These are phyloP conservation scores for Diphasiastrum complanatum DNA, from an alignment of 83 land plant genomes.

Conservation along the genomic window DNA sequence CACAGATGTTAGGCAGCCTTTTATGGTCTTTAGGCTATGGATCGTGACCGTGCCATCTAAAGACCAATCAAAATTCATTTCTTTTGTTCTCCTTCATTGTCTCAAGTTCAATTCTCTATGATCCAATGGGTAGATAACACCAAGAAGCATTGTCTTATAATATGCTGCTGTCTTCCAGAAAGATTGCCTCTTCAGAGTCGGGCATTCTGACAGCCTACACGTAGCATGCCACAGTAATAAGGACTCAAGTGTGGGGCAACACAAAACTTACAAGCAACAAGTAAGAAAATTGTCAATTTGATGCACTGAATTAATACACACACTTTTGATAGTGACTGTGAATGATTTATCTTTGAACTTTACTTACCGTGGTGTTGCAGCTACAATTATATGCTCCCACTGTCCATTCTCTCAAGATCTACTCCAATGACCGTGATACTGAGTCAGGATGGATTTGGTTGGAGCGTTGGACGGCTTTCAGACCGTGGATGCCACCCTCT, in stretches of 20 bases:
- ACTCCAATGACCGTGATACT: not conserved
- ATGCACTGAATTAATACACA: no score
- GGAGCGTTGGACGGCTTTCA: constrained; percentile 7
- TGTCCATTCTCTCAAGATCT: not conserved
- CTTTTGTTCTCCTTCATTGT: not conserved
- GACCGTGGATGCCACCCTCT: constrained; percentile 1
- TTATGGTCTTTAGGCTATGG: not conserved
- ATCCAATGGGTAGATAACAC: not conserved
- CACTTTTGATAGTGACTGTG: not conserved
- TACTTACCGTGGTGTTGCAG: not conserved
- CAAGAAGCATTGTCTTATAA: not conserved
- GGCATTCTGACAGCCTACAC: no score
- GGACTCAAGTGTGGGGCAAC: no score
- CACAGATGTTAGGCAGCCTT: not conserved
- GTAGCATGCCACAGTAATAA: no score
- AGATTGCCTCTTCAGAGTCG: no score
- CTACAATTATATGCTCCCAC: not conserved
- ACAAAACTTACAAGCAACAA: not conserved
- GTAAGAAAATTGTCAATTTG: not conserved
- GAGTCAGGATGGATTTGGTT: constrained; percentile 15
- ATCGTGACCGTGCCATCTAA: not conserved
- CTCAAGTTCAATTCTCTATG: not conserved
- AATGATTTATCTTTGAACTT: not conserved
- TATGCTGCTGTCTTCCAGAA: no score
- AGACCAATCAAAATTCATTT: not conserved